Conservation (phyloP, 2,329 filamentous ascomycete genomes). For the Fusarium odoratissimum region DNA sequence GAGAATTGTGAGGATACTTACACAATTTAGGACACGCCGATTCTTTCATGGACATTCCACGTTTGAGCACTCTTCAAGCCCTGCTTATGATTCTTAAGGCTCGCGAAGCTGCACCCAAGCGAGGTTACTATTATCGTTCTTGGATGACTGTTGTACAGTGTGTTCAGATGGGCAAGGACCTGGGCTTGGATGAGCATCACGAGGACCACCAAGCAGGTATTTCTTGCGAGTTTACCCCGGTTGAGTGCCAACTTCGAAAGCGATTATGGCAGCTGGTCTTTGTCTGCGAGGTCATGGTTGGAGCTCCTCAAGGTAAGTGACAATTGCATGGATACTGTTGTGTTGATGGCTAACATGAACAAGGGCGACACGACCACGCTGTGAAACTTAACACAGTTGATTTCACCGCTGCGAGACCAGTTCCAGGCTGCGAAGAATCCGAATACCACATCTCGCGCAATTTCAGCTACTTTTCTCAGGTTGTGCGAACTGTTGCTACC, state of each 20-base stretch:
- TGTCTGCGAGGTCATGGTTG: conserved; percentile 90
- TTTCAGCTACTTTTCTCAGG: conserved; percentile 82
- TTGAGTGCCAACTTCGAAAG: conserved; percentile 86
- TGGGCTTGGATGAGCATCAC: conserved; percentile 88
- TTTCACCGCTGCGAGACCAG: conserved; percentile 72
- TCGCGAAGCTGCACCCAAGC: conserved; percentile 88
- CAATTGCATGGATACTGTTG: not conserved
- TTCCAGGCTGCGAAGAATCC: conserved; percentile 75
- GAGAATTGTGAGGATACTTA: conserved; percentile 32
- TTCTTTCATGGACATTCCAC: conserved; percentile 91
- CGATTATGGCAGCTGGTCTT: conserved; percentile 92
- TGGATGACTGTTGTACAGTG: conserved; percentile 97
- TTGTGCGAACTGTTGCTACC: conserved; percentile 80
- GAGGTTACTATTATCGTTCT: conserved; percentile 95
- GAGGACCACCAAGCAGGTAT: conserved; percentile 79
- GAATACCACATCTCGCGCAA: conserved; percentile 85
- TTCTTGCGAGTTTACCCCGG: conserved; percentile 73
- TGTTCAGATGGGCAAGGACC: conserved; percentile 91
- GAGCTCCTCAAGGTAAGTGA: conserved; percentile 80
- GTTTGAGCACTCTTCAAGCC: conserved; percentile 91
- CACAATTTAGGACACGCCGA: conserved; percentile 79
- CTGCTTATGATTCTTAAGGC: conserved; percentile 90
- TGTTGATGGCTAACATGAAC: conserved; percentile 21
- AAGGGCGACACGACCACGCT: conserved; percentile 81
- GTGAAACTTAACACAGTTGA: conserved; percentile 82